Percentiles rank a stretch among this genome's conserved stretches.
Evolutionary conservation across 345 rosid genomes (phyloP).

Genomic region (Populus pruinosa): DNA sequence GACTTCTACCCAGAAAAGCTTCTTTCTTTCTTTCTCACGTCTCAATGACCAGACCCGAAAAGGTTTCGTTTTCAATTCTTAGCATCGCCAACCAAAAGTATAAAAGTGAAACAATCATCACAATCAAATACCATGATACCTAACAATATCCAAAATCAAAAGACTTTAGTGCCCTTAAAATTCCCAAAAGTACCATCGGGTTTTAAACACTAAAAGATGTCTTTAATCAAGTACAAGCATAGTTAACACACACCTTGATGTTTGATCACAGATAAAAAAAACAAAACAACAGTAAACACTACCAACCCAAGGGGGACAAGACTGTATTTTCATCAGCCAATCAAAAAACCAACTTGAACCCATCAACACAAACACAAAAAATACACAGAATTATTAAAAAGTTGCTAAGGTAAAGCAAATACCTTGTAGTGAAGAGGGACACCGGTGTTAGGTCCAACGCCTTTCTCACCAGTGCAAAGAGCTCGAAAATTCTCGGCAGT

Average conservation of each 20-base stretch:
- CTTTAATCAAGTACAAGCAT: background rate
- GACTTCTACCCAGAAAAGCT: background rate
- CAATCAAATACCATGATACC: background rate
- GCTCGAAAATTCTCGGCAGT: slow-evolving; percentile 93
- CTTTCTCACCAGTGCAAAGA: slow-evolving; percentile 92
- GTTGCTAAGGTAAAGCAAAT: background rate
- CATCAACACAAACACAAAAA: background rate
- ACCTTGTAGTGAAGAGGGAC: slow-evolving; percentile 92
- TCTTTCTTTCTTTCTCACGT: background rate
- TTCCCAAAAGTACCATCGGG: background rate
- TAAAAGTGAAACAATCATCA: background rate
- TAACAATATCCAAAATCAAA: background rate
- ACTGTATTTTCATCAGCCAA: slow-evolving; percentile 6
- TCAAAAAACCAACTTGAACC: background rate
- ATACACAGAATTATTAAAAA: background rate
- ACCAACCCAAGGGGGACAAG: background rate
- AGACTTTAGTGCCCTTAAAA: slow-evolving; percentile 9
- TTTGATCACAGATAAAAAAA: background rate
- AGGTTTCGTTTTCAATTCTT: background rate
- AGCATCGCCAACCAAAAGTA: background rate
- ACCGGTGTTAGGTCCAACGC: slow-evolving; percentile 70
- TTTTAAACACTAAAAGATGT: background rate
- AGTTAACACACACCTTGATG: too few relatives aligned
- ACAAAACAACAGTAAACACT: background rate
- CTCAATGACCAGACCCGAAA: background rate